phyloP scores from a whole-genome alignment of 352 stramenopile genomes.

The Thalassiosira allenii region DNA sequence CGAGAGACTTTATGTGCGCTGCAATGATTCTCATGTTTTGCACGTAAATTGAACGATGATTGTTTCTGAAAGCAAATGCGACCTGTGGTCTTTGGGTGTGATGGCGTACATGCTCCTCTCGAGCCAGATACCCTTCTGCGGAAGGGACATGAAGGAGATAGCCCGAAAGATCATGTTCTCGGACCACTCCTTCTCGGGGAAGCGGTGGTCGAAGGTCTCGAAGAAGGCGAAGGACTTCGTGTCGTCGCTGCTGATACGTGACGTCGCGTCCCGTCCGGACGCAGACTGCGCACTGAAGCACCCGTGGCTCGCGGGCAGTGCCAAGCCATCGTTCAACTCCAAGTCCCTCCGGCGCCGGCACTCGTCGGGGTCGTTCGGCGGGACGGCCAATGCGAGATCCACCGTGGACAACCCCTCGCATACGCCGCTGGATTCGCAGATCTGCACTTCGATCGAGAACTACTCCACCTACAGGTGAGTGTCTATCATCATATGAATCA shows the following conservation, averaged over 20 bases:
- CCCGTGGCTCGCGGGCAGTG: too few species aligned
- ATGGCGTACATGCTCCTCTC: slow-evolving; percentile 74
- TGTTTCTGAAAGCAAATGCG: slow-evolving; percentile 58
- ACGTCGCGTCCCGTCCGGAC: slow-evolving; percentile 88
- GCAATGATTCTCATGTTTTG: too few species aligned
- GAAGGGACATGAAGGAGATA: slow-evolving; percentile 42
- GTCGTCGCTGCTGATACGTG: slow-evolving; percentile 90
- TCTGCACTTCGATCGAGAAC: slow-evolving; percentile 38
- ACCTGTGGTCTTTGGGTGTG: slow-evolving; percentile 60
- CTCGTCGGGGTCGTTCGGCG: background rate
- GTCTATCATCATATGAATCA: too few species aligned
- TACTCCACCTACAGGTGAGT: slow-evolving; percentile 45
- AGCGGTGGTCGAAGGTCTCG: slow-evolving; percentile 91
- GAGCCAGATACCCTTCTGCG: slow-evolving; percentile 68
- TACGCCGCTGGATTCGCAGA: slow-evolving; percentile 24
- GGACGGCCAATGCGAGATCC: background rate
- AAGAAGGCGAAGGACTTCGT: slow-evolving; percentile 94
- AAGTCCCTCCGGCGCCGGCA: background rate
- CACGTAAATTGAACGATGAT: too few species aligned
- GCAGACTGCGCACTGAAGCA: slow-evolving; percentile 85
- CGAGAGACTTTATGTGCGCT: too few species aligned
- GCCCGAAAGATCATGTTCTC: slow-evolving; percentile 32
- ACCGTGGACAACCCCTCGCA: background rate
- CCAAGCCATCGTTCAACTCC: background rate
- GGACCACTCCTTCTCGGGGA: slow-evolving; percentile 85